phyloP scores from a whole-genome alignment of 208 protist genomes.

The Wallacemonas sp. region DNA sequence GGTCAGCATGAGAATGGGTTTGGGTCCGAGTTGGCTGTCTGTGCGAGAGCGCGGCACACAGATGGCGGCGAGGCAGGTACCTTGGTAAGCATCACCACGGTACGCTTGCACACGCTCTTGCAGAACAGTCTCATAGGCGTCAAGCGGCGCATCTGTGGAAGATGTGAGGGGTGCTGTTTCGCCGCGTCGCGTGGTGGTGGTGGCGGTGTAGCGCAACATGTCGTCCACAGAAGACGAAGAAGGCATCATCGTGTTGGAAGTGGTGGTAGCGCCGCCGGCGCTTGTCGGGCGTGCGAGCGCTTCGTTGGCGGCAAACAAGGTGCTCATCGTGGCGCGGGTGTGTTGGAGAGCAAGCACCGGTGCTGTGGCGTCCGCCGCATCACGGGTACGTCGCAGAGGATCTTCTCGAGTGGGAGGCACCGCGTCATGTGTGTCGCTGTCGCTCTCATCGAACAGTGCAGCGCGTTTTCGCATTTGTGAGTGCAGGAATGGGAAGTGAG shows the following conservation, averaged over 20 bases:
- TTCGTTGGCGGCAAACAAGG: constrained; percentile 26
- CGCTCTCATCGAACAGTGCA: constrained; percentile 22
- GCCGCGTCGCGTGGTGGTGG: no score
- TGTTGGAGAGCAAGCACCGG: constrained; percentile 14
- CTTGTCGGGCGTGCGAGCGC: constrained; percentile 20
- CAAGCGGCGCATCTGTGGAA: background rate
- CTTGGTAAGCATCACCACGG: constrained; percentile 34
- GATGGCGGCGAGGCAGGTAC: constrained; percentile 50
- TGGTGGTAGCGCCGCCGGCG: background rate
- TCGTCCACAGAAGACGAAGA: constrained; percentile 9
- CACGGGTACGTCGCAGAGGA: background rate
- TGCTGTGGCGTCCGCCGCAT: constrained; percentile 16
- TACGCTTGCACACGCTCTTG: constrained; percentile 55
- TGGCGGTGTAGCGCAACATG: background rate
- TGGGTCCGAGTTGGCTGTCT: no score
- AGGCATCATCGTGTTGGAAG: background rate
- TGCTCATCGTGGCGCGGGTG: constrained; percentile 28
- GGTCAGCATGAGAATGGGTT: no score
- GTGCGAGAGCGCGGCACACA: constrained; percentile 30
- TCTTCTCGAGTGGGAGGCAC: background rate
- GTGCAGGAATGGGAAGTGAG: constrained; percentile 4
- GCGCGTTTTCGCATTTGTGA: constrained; percentile 7
- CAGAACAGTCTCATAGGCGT: constrained; percentile 32
- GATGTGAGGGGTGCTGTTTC: background rate
- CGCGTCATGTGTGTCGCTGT: background rate